Evolutionary conservation across 352 stramenopile species (phyloP), one percentile per base, ranked within the genome.

Genomic region (Thraustochytrium striatum): DNA sequence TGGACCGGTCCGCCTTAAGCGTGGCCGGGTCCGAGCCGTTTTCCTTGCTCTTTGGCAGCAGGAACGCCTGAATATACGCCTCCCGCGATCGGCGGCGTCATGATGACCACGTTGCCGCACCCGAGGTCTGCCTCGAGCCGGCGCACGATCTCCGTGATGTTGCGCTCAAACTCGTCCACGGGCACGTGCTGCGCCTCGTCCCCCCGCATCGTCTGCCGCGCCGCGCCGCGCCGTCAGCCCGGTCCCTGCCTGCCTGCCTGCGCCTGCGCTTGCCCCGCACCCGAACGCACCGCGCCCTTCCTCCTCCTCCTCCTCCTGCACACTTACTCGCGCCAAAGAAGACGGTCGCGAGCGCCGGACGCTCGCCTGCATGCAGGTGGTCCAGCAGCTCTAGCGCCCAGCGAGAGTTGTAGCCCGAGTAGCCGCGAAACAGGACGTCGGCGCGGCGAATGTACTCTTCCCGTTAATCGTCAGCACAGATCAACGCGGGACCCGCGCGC

Each of bases 351-450:
- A 80, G 13, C 5, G 58, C 70, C 13, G 41, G 33, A 2, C 30
- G 32, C 36, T 55, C 38, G 30, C 57, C 7, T 16, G 32, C 55
- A 33, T 44, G 33, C 55, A 69, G 41, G 35, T 57, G 16, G 0
- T 33, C 19, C 57, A 65, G 21, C n/a, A 68, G 2, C 35, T 57
- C 69, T 53, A 81, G 2, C 3, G 25, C 55, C 79, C 79, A 83
- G 7, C 72, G 47, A 1, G 52, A 68, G 0, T 75, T 83, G 57
- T 81, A 83, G 38, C 79, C 79, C 2, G 36, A 57, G 55, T 62
- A 81, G 39, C 79, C 79, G 7, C 79, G 32, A 41, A 81, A 81
- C 43, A 81, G 28, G 7, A 83, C 57, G 50, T 83, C 79, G 28
- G 69, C 69, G 36, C 72, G 47, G 19, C 79, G 50, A 5, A 55